A percentile compares a stretch with the other conserved stretches of the same genome.
These are phyloP conservation scores for Globisporangium heterothallicum DNA, from an alignment of 352 stramenopile genomes.

Conservation along the genomic window DNA sequence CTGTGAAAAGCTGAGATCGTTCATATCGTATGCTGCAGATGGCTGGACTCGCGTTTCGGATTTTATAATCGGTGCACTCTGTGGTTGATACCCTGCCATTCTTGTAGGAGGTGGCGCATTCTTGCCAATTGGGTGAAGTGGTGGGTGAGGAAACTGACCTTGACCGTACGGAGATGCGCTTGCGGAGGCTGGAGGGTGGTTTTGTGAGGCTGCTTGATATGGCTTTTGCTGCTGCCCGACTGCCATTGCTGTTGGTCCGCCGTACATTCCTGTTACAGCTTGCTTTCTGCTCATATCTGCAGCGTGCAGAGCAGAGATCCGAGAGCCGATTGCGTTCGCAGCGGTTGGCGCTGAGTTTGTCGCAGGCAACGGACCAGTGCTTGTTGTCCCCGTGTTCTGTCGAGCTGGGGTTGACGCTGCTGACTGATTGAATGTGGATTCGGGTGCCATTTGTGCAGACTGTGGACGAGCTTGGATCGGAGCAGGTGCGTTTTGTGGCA, in stretches of 20 bases:
- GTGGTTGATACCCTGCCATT: constrained; percentile 17
- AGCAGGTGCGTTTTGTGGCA: constrained; percentile 14
- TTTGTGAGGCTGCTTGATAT: constrained; percentile 8
- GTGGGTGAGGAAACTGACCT: constrained; percentile 11
- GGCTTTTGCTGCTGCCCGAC: constrained; percentile 13
- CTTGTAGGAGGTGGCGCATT: constrained; percentile 49
- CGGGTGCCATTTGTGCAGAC: background rate
- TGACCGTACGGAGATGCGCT: constrained; percentile 7
- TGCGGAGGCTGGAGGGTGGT: constrained; percentile 6
- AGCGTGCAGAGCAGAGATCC: constrained; percentile 30
- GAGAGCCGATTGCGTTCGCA: constrained; percentile 18
- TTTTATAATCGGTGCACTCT: constrained; percentile 18
- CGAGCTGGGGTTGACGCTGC: background rate
- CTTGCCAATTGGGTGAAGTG: constrained; percentile 16
- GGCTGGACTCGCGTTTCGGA: constrained; percentile 7
- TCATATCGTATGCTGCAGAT: constrained; percentile 53
- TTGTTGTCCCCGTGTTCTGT: background rate
- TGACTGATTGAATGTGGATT: background rate
- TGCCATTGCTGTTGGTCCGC: constrained; percentile 5
- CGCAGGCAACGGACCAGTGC: background rate
- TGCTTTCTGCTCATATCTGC: constrained; percentile 19
- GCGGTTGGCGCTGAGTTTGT: constrained; percentile 1
- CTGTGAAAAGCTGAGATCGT: constrained; percentile 79
- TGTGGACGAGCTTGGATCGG: background rate
- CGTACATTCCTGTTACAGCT: constrained; percentile 9